A percentile compares a stretch with the other conserved stretches of the same genome.
Evolutionary conservation across 1,139 yeast species (phyloP).

Genomic region (Scheffersomyces quercinus): DNA sequence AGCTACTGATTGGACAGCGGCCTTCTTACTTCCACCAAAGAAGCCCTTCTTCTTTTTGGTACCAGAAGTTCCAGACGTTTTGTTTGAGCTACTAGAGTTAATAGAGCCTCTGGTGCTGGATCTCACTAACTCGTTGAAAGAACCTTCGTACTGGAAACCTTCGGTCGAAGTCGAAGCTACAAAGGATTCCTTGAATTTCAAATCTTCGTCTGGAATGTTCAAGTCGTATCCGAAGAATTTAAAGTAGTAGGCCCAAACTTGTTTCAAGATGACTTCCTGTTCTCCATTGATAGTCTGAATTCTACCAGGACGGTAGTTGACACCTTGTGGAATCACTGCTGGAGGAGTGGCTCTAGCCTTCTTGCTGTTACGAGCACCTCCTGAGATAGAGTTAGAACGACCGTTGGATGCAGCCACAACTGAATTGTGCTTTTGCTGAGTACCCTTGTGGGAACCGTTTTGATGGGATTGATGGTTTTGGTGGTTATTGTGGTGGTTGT

Average conservation of each 20-base stretch:
- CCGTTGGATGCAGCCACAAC: slow-evolving; percentile 13
- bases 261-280: slow-evolving; percentile 70
- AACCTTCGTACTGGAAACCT: slow-evolving; percentile 15
- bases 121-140: slow-evolving; percentile 23
- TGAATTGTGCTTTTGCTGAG: slow-evolving; percentile 6
- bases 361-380: not conserved
- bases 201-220: slow-evolving; percentile 36
- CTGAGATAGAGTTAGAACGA: slow-evolving; percentile 9
- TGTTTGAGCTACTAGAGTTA: slow-evolving; percentile 28
- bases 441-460: not conserved
- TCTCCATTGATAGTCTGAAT: slow-evolving; percentile 58
- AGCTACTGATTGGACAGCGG: slow-evolving; percentile 2
- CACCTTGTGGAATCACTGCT: slow-evolving; percentile 3
- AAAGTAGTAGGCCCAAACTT: slow-evolving; percentile 69
- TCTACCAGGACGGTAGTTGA: slow-evolving; percentile 50
- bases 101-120: slow-evolving; percentile 29
- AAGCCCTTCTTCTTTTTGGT: slow-evolving; percentile 12
- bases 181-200: slow-evolving; percentile 33
- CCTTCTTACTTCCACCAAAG: slow-evolving; percentile 13
- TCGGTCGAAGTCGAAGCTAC: slow-evolving; percentile 31
- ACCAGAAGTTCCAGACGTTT: slow-evolving; percentile 14
- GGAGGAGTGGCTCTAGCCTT: slow-evolving; percentile 1
- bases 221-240: slow-evolving; percentile 62
- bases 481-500: not conserved
- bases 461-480: not conserved